These are phyloP conservation scores for Kwoniella sp. DNA, from an alignment of 768 basidiomycete genomes.

Conservation along the genomic window DNA sequence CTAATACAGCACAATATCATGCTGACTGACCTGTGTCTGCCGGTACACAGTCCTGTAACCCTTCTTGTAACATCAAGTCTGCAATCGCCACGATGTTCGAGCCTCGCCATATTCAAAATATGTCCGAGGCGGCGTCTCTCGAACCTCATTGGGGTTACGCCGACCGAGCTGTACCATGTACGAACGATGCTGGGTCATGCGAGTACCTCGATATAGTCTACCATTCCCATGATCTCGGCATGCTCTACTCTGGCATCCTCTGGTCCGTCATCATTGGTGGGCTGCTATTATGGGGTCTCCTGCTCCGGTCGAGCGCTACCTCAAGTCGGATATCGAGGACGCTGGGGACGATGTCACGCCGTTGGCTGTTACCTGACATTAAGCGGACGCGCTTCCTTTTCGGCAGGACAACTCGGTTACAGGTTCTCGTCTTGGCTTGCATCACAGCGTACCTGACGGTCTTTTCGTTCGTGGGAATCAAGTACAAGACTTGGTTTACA, in stretches of 20 bases:
- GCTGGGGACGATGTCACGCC: conserved; percentile 11
- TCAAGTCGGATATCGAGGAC: conserved; percentile 9
- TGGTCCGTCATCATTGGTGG: conserved; percentile 35
- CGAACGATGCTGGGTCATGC: conserved; percentile 37
- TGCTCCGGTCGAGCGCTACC: conserved; percentile 10
- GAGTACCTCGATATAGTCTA: conserved; percentile 43
- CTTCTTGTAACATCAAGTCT: too few relatives aligned
- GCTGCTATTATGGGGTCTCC: conserved; percentile 25
- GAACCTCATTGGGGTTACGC: conserved; percentile 42
- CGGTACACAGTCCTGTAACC: too few relatives aligned
- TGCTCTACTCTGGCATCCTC: conserved; percentile 34
- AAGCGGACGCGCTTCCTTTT: conserved; percentile 27
- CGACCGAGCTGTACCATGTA: conserved; percentile 35
- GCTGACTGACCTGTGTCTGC: too few relatives aligned
- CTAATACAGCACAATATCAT: too few relatives aligned
- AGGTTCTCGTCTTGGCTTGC: conserved; percentile 22
- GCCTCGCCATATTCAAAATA: conserved; percentile 34
- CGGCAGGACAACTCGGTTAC: conserved; percentile 35
- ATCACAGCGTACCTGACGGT: conserved; percentile 31
- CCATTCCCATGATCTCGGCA: conserved; percentile 36
- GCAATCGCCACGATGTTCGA: conserved; percentile 7
- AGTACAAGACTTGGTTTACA: conserved; percentile 35
- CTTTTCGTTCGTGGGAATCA: conserved; percentile 38
- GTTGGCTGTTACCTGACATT: conserved; percentile 25
- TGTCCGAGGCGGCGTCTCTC: conserved; percentile 10